Evolutionary conservation across 2,329 filamentous ascomycete species (phyloP), one percentile per base, ranked within the genome.

Genomic region (Fusarium sp.): DNA sequence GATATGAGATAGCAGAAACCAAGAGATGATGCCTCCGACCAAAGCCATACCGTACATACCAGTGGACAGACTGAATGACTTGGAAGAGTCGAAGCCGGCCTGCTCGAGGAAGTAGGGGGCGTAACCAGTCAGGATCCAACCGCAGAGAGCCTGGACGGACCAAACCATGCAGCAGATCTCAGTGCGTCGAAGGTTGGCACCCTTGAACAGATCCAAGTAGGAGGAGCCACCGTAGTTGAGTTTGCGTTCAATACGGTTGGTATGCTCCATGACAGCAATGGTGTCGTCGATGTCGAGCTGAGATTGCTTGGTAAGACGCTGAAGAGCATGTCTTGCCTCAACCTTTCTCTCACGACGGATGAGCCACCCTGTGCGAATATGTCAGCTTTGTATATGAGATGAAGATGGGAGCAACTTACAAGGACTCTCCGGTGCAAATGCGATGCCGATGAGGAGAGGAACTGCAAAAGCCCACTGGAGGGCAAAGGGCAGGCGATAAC

Each of bases 271-370:
- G 46, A 79, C 70, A 40, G 77, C 74, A 17, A 81, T 66, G 27
- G 84, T 82, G 51, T 84, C 79, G 46, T 85, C 83, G 0, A 76
- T 75, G n/a, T 75, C 66, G 14, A 78, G 77, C 7, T 56, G 56
- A 1, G 56, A 69, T 39, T 75, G 58, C 22, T 75, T 67, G 4
- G 64, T 68, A 7, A 81, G 73, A 3, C 77, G 71, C 19, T 67
- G 62, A 0, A 81, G 48, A 0, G 77, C 68, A 17, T 72, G 68
- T 22, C 75, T 70, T 0, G 80, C 80, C 15, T 75, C 75, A 1
- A 75, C 72, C 14, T 73, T 62, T 14, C 75, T 68, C 4, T 75
- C 77, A n/a, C 78, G 73, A 9, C 80, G 75, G 14, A 82, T 75
- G 3, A 79, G 73, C 76, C 78, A 82, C 78, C 70, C 56, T 57